A percentile compares a stretch with the other conserved stretches of the same genome.
These are phyloP conservation scores for Bryopsis sp. DNA, from an alignment of 139 green algal species.

Conservation along the genomic window DNA sequence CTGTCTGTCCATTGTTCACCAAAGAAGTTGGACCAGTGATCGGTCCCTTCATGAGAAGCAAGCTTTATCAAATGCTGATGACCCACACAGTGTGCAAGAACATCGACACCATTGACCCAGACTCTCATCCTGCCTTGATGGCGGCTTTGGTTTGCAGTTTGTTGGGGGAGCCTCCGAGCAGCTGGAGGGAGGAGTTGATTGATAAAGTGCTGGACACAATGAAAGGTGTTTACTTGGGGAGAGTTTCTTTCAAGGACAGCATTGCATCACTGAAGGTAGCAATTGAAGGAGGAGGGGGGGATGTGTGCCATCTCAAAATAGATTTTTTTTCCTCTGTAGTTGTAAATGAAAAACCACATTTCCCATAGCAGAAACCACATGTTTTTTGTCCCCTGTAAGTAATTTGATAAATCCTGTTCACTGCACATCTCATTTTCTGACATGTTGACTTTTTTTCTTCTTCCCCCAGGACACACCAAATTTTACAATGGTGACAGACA, in stretches of 20 bases:
- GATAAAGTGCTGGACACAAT: neutral
- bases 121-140: neutral
- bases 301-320: too few species aligned
- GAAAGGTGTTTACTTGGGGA: neutral
- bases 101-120: neutral
- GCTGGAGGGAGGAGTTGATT: neutral
- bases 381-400: too few species aligned
- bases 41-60: neutral
- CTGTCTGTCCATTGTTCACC: neutral
- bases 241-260: neutral
- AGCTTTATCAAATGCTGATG: neutral
- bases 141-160: neutral
- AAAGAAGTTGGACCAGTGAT: neutral
- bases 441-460: too few species aligned
- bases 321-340: too few species aligned
- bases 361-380: too few species aligned
- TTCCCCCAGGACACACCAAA: too few species aligned
- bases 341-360: too few species aligned
- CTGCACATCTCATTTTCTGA: too few species aligned
- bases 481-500: neutral
- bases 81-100: neutral
- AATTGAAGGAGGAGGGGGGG: too few species aligned
- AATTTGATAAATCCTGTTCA: too few species aligned
- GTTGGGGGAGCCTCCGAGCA: neutral
- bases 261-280: neutral